A percentile compares a stretch with the other conserved stretches of the same genome.
Evolutionary conservation across 2,329 filamentous ascomycete genomes (phyloP).

Genomic region (Fusarium humuli): DNA sequence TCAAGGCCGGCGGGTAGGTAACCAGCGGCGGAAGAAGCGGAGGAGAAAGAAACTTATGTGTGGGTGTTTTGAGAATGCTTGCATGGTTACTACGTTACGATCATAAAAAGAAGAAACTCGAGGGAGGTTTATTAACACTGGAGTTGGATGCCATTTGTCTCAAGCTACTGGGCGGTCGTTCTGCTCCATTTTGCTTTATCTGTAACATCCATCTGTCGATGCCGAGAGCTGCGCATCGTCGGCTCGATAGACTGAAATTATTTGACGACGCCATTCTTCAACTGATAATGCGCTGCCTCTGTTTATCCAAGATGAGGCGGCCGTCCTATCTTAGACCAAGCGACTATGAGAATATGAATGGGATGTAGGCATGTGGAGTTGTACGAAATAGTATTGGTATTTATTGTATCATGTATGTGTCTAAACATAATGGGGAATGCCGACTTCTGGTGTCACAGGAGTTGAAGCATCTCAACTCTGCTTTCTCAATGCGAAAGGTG

Average conservation of each 20-base stretch:
- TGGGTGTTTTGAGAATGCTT: slow-evolving; percentile 33
- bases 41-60: slow-evolving; percentile 20
- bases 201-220: slow-evolving; percentile 27
- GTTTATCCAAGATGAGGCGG: slow-evolving; percentile 5
- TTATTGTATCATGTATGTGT: slow-evolving; percentile 33
- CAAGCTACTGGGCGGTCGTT: slow-evolving; percentile 23
- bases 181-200: slow-evolving; percentile 21
- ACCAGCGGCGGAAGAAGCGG: slow-evolving; percentile 1
- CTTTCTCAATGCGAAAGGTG: not conserved
- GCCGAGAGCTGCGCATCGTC: slow-evolving; percentile 30
- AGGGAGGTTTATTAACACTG: slow-evolving; percentile 25
- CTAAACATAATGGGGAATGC: not conserved
- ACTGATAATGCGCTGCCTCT: slow-evolving; percentile 11
- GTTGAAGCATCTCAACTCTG: not conserved
- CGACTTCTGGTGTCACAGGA: not conserved
- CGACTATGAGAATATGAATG: slow-evolving; percentile 19
- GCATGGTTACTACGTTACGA: slow-evolving; percentile 41
- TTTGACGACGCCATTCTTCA: slow-evolving; percentile 25
- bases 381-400: slow-evolving; percentile 25
- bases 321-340: slow-evolving; percentile 27
- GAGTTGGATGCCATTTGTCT: slow-evolving; percentile 45
- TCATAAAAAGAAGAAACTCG: slow-evolving; percentile 37
- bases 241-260: slow-evolving; percentile 27
- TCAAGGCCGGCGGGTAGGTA: slow-evolving; percentile 52
- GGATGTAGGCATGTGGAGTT: slow-evolving; percentile 26